Base-by-base conservation (phyloP, 2,329 filamentous ascomycete genomes). In the Cadophora malorum region DNA sequence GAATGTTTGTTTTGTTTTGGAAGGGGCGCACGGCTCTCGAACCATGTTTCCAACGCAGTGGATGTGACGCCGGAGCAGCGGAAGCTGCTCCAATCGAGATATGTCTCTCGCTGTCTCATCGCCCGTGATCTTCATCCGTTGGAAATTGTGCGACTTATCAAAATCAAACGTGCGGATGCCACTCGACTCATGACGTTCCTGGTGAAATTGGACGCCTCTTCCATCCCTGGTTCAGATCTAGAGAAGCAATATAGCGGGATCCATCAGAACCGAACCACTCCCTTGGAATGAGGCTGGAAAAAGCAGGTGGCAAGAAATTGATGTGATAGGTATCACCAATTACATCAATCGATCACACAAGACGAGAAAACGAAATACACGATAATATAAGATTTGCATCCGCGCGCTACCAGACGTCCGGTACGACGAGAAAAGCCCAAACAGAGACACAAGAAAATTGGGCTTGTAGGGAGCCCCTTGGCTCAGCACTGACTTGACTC, bases 331-430 rank as follows among this genome's bases (percentile, higher is more conserved):
- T 56, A 64, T 64, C 38, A 59, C 35, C 50, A 50, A 35, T 62
- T 31, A 62, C 59, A 62, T 38, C 41, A n/a, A 50, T 47, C 21
- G 2, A 45, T 45, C 14, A 38, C 38, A 61, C 58, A 61, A 33
- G 28, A 47, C n/a, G 38, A 21, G n/a, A 49, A 28, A 56, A 19
- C 41, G 1, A 21, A 55, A 23, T 38, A 38, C 38, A 64, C 63
- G 45, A 65, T 50, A 60, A 65, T 35, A 41, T 60, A 14, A 9
- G 28, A 41, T 53, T 58, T 12, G 16, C 47, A 66, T 33, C 64
- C 64, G 64, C 64, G 64, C 64, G 64, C 64, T 66, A 66, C 56
- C 63, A 38, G 53, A 16, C 25, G 21, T 61, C 21, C 31, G 45
- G 64, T 61, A 53, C 45, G n/a, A 62, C 45, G 31, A 35, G 25